phyloP scores from a whole-genome alignment of 2,329 filamentous ascomycete genomes.

The Alternaria metachromatica region DNA sequence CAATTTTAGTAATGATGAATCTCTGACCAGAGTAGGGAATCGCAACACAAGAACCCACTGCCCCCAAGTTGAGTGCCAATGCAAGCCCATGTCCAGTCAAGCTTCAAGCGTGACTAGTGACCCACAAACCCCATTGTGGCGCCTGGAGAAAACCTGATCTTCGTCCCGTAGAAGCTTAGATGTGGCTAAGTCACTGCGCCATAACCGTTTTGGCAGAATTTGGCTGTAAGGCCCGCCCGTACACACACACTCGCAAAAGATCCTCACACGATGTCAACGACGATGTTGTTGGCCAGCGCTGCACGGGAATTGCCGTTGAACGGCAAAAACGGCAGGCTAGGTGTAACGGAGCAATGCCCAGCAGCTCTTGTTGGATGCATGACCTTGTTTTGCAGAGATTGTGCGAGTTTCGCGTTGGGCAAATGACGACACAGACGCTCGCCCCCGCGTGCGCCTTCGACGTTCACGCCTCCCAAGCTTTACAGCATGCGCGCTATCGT shows the following conservation, averaged over 20 bases:
- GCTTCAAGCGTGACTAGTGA: not conserved
- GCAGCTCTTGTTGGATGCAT: not conserved
- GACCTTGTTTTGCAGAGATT: not conserved
- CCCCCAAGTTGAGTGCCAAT: not conserved
- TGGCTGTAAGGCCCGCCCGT: not conserved
- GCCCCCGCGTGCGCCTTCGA: not conserved
- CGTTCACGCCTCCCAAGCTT: constrained; percentile 1
- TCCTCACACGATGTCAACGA: not conserved
- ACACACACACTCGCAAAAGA: not conserved
- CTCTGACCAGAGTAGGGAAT: not conserved
- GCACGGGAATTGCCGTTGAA: not conserved
- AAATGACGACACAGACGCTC: constrained; percentile 4
- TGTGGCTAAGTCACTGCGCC: not conserved
- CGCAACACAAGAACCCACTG: not conserved
- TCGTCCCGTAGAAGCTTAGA: not conserved
- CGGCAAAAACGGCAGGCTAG: not conserved
- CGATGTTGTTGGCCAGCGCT: not conserved
- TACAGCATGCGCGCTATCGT: not conserved
- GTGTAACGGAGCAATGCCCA: not conserved
- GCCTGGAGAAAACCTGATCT: not conserved
- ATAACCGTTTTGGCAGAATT: not conserved
- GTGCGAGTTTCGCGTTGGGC: not conserved
- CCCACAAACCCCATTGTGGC: not conserved
- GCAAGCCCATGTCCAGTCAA: not conserved
- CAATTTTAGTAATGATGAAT: not conserved